Conservation (phyloP, 116 monocot genomes). For the Posidonia oceanica region DNA sequence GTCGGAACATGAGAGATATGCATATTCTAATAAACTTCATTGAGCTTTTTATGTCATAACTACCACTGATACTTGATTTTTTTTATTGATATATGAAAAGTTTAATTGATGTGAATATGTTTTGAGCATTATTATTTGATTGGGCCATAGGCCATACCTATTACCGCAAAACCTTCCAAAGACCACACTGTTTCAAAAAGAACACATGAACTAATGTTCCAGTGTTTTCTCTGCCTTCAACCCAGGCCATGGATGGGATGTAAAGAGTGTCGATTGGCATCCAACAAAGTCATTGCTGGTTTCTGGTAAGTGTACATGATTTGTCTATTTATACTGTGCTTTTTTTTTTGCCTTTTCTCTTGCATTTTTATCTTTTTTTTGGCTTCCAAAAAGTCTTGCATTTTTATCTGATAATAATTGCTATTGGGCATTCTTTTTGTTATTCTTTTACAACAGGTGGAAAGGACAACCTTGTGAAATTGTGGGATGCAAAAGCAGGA, state of each 20-base stretch:
- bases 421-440: background rate
- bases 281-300: conserved; percentile 89
- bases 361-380: background rate
- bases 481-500: conserved; percentile 98
- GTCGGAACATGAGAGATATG: too few relatives aligned
- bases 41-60: too few relatives aligned
- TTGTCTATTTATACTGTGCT: background rate
- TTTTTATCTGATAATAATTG: background rate
- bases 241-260: conserved; percentile 99
- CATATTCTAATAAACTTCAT: too few relatives aligned
- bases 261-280: conserved; percentile 98
- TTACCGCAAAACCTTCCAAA: too few relatives aligned
- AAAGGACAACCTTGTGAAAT: conserved; percentile 97
- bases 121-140: too few relatives aligned
- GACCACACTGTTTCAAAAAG: too few relatives aligned
- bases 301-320: conserved; percentile 44
- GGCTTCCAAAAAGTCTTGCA: background rate
- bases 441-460: conserved; percentile 47
- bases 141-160: too few relatives aligned
- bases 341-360: background rate
- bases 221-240: background rate
- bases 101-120: too few relatives aligned
- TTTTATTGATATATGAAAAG: too few relatives aligned
- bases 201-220: background rate
- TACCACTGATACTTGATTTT: too few relatives aligned